Base-by-base conservation (phyloP, 768 basidiomycete genomes). In the Rhodosporidiobolus sp. region DNA sequence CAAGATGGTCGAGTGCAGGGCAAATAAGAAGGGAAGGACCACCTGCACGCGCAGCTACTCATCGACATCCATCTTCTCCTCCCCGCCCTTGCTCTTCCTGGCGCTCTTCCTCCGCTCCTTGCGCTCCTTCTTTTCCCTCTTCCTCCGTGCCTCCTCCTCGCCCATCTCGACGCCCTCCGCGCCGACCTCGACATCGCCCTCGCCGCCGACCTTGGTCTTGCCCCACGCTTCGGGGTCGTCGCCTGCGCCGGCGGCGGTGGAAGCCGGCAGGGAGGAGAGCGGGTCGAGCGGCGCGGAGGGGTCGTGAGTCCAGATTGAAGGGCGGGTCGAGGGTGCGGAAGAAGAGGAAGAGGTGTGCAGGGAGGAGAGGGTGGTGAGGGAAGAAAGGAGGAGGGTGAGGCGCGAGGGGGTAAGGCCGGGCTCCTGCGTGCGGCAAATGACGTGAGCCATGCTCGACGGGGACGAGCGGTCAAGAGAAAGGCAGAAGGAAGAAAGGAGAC, bases 291-390 rank as follows among this genome's bases (percentile, higher is more conserved):
- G 32, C 3, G 74, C 58, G 14, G 70, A 48, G 26, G 74, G 49
- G 57, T 70, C 49, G 70, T 75, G 74, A 0, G 65, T 28, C 74
- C 74, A 75, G 59, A 75, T 75, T 19, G 74, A 75, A 20, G 32
- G 55, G n/a, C 66, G 67, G 5, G 59, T 26, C 3, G 63, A 17
- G 30, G 70, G 45, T 8, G 74, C 54, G 4, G 70, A 46, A 8
- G 64, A 43, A 9, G 69, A 67, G 34, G 73, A 67, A 4, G 74
- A 72, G 7, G 74, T 75, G 67, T 75, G 74, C 9, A 75, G 67
- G 6, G 74, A 63, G 0, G 74, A 75, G 49, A 75, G 74, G 38
- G 74, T 65, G n/a, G 74, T 75, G 45, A 75, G 74, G 11, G 74
- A 75, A 30, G 74, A 66, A 19, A 75, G 64, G 38, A 75, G 70